Conservation (phyloP, 2,329 filamentous ascomycete genomes). For the Cordyceps fumosorosea region DNA sequence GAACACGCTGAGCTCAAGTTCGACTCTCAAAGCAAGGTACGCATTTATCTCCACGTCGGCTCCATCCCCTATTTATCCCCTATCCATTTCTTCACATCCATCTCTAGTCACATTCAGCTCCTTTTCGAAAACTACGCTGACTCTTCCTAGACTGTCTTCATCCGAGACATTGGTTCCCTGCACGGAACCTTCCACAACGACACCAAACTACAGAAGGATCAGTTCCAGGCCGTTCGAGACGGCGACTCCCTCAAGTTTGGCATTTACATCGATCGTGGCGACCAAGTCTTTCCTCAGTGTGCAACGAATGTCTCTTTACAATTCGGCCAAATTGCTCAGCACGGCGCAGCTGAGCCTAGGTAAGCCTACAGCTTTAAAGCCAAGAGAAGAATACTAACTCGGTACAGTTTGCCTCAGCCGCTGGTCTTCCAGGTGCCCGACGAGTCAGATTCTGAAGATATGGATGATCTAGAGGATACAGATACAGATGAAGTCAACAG, state of each 20-base stretch:
- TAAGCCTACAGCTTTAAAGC: background rate
- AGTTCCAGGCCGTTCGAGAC: constrained; percentile 16
- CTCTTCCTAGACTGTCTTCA: constrained; percentile 32
- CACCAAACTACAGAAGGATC: constrained; percentile 16
- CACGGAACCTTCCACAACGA: constrained; percentile 47
- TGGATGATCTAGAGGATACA: background rate
- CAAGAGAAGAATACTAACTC: constrained; percentile 15
- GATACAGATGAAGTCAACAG: background rate
- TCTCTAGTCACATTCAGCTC: background rate
- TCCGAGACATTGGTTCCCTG: constrained; percentile 43
- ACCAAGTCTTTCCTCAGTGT: constrained; percentile 31
- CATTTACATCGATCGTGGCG: constrained; percentile 27
- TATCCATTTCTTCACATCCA: background rate
- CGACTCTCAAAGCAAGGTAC: constrained; percentile 38
- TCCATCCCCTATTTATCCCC: background rate
- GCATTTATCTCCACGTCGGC: constrained; percentile 5
- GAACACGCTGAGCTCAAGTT: constrained; percentile 53
- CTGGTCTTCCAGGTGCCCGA: constrained; percentile 37
- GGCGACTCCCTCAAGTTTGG: constrained; percentile 32
- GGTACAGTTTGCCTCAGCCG: constrained; percentile 18
- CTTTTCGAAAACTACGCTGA: constrained; percentile 19
- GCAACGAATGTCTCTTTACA: constrained; percentile 28
- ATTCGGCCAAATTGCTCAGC: constrained; percentile 23
- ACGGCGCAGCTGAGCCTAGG: background rate
- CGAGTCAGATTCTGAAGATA: constrained; percentile 25